A percentile compares a stretch with the other conserved stretches of the same genome.
These are phyloP conservation scores for Polytolypa hystricis DNA, from an alignment of 2,329 filamentous ascomycete genomes.

Conservation along the genomic window DNA sequence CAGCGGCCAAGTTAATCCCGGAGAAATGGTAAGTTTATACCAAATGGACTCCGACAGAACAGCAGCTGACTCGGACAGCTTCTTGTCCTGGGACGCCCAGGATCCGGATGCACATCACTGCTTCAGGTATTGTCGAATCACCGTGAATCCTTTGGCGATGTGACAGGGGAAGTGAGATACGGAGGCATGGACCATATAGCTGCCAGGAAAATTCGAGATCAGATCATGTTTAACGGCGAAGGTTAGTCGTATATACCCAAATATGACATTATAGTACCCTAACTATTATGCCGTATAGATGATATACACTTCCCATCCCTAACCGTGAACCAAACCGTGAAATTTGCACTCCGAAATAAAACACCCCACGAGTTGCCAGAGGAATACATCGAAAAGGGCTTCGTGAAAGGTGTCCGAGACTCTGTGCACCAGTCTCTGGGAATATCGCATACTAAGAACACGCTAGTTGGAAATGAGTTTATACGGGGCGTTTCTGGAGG, in stretches of 20 bases:
- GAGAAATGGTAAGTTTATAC: slow-evolving; percentile 29
- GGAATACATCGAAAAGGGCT: slow-evolving; percentile 36
- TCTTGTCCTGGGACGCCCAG: slow-evolving; percentile 56
- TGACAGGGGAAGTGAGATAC: slow-evolving; percentile 43
- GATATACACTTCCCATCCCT: slow-evolving; percentile 75
- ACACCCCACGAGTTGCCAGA: slow-evolving; percentile 60
- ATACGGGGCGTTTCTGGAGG: slow-evolving; percentile 70
- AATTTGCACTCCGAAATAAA: slow-evolving; percentile 75
- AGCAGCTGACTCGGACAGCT: slow-evolving; percentile 30
- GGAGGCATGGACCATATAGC: slow-evolving; percentile 42
- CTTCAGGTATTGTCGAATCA: slow-evolving; percentile 59
- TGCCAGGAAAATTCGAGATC: slow-evolving; percentile 32
- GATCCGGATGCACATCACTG: slow-evolving; percentile 59
- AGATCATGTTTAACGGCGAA: slow-evolving; percentile 61
- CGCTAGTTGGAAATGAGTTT: slow-evolving; percentile 71
- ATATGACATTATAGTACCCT: slow-evolving; percentile 5
- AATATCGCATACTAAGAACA: slow-evolving; percentile 76
- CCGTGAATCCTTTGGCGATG: slow-evolving; percentile 45
- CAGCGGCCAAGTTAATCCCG: slow-evolving; percentile 31
- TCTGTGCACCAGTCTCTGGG: slow-evolving; percentile 23
- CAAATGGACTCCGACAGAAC: background rate
- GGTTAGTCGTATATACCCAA: slow-evolving; percentile 62
- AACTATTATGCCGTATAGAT: slow-evolving; percentile 39
- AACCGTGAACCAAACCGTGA: slow-evolving; percentile 75
- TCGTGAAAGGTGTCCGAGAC: slow-evolving; percentile 21